Evolutionary conservation across 177 flowering plant species (phyloP).

Genomic region (Vitis hybrid): DNA sequence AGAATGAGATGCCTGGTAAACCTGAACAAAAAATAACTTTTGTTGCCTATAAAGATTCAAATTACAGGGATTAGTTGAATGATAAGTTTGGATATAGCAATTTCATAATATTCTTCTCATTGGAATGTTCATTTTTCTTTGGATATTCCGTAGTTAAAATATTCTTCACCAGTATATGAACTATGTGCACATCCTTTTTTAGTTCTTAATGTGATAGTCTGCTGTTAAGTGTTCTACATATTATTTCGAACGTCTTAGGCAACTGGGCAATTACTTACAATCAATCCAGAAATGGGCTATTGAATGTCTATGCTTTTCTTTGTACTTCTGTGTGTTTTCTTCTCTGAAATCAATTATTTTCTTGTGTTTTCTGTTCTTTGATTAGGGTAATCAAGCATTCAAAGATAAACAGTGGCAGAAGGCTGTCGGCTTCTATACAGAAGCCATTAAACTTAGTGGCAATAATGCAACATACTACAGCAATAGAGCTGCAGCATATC

Average conservation of each 20-base stretch:
- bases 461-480: conserved; percentile 90
- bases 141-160: not conserved
- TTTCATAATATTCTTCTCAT: too few species aligned
- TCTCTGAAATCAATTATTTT: not conserved
- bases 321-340: not conserved
- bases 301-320: not conserved
- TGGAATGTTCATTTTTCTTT: not conserved
- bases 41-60: too few species aligned
- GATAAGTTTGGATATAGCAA: too few species aligned
- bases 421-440: conserved; percentile 79
- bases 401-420: conserved; percentile 89
- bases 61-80: too few species aligned
- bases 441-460: conserved; percentile 81
- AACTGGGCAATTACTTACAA: not conserved
- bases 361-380: conserved; percentile 6
- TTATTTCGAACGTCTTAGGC: not conserved
- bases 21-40: too few species aligned
- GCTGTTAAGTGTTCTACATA: not conserved
- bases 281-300: not conserved
- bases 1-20: too few species aligned
- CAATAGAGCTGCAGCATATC: conserved; percentile 95
- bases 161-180: not conserved
- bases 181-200: not conserved
- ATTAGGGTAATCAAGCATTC: conserved; percentile 89
- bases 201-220: not conserved